Evolutionary conservation across 2,329 filamentous ascomycete species (phyloP), one percentile per base, ranked within the genome.

Genomic region (Corynespora cassiicola): DNA sequence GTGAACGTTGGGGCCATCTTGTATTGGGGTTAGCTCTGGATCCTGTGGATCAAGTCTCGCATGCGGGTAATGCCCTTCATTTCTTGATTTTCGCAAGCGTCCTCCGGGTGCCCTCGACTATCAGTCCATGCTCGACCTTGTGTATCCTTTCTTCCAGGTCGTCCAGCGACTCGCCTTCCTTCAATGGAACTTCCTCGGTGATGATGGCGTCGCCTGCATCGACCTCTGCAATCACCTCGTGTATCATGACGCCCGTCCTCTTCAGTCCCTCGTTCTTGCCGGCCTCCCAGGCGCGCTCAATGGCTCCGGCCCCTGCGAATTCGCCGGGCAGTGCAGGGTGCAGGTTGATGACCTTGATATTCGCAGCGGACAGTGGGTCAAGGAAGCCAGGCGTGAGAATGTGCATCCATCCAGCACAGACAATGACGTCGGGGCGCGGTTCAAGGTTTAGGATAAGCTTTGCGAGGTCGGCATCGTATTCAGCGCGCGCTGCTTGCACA

Each of bases 321-420:
- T 84, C 79, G 1, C 87, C 87, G 59, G 78, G 86, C 25, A 88
- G 68, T 3, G 86, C 83, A 8, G 89, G 90, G 61, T 95, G 90
- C 25, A 95, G 69, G 63, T 95, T 95, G 58, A 95, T 91, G 28
- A 92, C 83, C 16, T 77, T 79, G 22, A 92, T 75, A 0, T 78
- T 78, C 0, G 76, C 80, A 9, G 66, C 71, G 21, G 80, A 76
- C 6, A 95, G 62, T 2, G 88, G 87, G 7, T 79, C 75, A 31
- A 95, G 73, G 63, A 95, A 94, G 1, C 75, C 72, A 2, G 75
- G 74, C 0, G 83, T 84, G 31, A 95, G 79, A 40, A 95, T 85
- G 65, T 94, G 85, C 89, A 95, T 95, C 79, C 88, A 95, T 2
- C 90, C 90, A 1, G 66, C 85, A 52, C 90, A 87, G 7, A 94